A percentile compares a stretch with the other conserved stretches of the same genome.
Conservation (phyloP, 805 yeast species). For the Barnettozyma populi region DNA sequence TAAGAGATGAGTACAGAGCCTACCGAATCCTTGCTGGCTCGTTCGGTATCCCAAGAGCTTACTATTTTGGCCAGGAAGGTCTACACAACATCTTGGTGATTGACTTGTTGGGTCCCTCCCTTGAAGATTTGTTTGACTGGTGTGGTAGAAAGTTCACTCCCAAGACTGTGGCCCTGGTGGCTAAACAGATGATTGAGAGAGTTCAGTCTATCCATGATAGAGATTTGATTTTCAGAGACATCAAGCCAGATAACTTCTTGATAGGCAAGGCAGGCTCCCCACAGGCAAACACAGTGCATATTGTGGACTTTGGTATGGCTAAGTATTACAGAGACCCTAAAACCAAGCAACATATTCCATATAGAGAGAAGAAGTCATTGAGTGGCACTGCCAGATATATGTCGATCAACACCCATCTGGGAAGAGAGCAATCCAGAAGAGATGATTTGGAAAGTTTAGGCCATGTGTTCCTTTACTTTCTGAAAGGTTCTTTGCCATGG, state of each 20-base stretch:
- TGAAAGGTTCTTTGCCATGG: slow-evolving; percentile 96
- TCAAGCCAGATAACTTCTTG: slow-evolving; percentile 94
- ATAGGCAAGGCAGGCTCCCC: slow-evolving; percentile 85
- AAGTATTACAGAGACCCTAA: slow-evolving; percentile 96
- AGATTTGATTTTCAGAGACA: slow-evolving; percentile 91
- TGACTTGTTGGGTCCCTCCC: slow-evolving; percentile 90
- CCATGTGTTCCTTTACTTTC: slow-evolving; percentile 91
- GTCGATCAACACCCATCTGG: slow-evolving; percentile 96
- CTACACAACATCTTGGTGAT: slow-evolving; percentile 92
- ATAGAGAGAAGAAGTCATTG: slow-evolving; percentile 89
- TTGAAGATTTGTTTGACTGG: slow-evolving; percentile 97
- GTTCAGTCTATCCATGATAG: slow-evolving; percentile 85
- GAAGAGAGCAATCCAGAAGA: slow-evolving; percentile 93
- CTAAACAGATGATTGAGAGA: slow-evolving; percentile 88
- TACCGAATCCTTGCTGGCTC: slow-evolving; percentile 81
- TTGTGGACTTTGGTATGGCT: slow-evolving; percentile 98
- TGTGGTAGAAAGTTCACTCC: slow-evolving; percentile 86
- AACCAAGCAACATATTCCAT: slow-evolving; percentile 92
- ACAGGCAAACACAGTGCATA: slow-evolving; percentile 78
- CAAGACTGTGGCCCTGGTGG: slow-evolving; percentile 89
- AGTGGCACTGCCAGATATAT: slow-evolving; percentile 99
- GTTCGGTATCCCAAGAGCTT: slow-evolving; percentile 90
- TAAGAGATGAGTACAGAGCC: slow-evolving; percentile 94
- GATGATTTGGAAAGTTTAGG: slow-evolving; percentile 96
- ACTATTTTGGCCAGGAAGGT: slow-evolving; percentile 98